phyloP scores from a whole-genome alignment of 257 asterid species.

The Jacaranda mimosifolia region DNA sequence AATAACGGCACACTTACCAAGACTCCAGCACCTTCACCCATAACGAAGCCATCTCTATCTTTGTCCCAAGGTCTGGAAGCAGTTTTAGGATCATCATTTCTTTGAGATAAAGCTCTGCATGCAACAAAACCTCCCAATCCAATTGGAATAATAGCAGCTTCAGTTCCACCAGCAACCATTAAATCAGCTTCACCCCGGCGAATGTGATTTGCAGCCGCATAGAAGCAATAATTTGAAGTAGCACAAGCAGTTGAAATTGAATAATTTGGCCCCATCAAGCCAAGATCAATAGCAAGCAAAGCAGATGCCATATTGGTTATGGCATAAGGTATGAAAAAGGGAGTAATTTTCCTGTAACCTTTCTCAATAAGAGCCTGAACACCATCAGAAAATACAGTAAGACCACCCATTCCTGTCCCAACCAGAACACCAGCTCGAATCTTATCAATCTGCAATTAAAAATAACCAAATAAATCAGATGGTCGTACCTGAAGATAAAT shows the following conservation, averaged over 20 bases:
- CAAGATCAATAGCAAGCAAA: conserved; percentile 67
- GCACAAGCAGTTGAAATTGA: conserved; percentile 82
- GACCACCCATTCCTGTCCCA: conserved; percentile 69
- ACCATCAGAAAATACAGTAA: conserved; percentile 50
- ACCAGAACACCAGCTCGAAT: conserved; percentile 61
- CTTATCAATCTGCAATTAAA: conserved; percentile 54
- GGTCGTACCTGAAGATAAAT: not conserved
- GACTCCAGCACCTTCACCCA: conserved; percentile 75
- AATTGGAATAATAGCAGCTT: conserved; percentile 62
- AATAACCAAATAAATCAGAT: conserved; percentile 31
- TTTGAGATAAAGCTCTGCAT: conserved; percentile 75
- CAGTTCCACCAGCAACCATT: conserved; percentile 79
- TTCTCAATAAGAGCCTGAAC: conserved; percentile 56
- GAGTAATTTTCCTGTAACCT: conserved; percentile 58
- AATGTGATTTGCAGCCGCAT: conserved; percentile 78
- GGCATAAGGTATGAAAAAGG: conserved; percentile 62
- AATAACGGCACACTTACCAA: conserved; percentile 46
- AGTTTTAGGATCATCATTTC: conserved; percentile 73
- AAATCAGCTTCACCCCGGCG: conserved; percentile 75
- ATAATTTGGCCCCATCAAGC: conserved; percentile 79
- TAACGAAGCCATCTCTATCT: conserved; percentile 66
- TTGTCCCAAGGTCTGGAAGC: conserved; percentile 84
- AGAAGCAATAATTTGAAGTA: conserved; percentile 72
- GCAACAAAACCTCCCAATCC: conserved; percentile 79
- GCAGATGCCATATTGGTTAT: conserved; percentile 68